Evolutionary conservation across 2,329 filamentous ascomycete species (phyloP).

Genomic region (Colletotrichum destructivum): DNA sequence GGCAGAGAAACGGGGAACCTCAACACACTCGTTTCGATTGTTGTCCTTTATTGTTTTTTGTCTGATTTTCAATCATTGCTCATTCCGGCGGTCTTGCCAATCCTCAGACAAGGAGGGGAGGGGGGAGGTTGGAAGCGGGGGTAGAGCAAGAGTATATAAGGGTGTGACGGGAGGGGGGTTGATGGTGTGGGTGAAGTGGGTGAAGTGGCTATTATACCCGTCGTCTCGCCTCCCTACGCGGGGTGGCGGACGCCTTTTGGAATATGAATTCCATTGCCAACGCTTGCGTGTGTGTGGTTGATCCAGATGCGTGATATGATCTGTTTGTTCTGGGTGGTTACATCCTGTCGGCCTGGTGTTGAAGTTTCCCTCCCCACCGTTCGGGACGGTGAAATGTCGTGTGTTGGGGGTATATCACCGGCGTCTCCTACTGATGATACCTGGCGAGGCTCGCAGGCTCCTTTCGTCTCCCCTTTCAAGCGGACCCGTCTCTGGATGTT

Average conservation of each 20-base stretch:
- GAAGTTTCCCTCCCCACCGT: not conserved
- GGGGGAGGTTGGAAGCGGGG: not conserved
- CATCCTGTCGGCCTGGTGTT: not conserved
- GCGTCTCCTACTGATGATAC: not conserved
- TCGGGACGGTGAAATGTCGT: not conserved
- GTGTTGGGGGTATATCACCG: not conserved
- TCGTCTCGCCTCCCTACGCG: conserved; percentile 6
- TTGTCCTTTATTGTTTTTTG: conserved; percentile 8
- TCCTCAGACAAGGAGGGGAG: not conserved
- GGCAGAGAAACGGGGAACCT: conserved; percentile 18
- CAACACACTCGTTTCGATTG: conserved; percentile 38
- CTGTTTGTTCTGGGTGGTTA: not conserved
- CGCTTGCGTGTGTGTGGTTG: not conserved
- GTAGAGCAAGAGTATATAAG: not conserved
- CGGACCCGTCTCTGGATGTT: not conserved
- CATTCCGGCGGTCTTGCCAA: not conserved
- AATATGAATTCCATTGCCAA: conserved; percentile 28
- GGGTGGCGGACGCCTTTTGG: conserved; percentile 31
- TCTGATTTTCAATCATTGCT: not conserved
- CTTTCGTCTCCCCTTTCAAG: not conserved
- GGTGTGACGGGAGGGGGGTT: not conserved
- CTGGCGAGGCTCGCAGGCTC: not conserved
- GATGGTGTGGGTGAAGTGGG: conserved; percentile 4
- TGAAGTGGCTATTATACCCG: conserved; percentile 40
- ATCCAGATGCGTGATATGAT: not conserved